Evolutionary conservation across 495 filamentous ascomycete genomes (phyloP).

Genomic region (Penicillium simplicissimum): DNA sequence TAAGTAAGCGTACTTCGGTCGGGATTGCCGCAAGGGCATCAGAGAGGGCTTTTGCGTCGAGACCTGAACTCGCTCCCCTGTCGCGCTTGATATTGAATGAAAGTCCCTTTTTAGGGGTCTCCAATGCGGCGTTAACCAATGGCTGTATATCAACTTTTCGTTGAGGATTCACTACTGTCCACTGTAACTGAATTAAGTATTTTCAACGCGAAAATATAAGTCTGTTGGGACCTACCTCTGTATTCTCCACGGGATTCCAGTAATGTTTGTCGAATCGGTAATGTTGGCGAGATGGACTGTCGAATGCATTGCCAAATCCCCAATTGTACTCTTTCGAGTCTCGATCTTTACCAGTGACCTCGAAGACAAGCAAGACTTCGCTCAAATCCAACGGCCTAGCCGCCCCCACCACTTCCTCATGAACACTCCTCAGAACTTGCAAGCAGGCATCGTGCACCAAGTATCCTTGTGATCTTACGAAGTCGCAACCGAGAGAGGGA

Average conservation of each 20-base stretch:
- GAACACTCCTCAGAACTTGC: neutral
- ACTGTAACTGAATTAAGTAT: neutral
- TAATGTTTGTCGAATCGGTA: neutral
- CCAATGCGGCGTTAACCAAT: neutral
- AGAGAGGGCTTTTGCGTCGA: neutral
- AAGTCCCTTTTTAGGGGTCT: neutral
- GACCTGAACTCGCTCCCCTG: neutral
- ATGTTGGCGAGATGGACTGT: neutral
- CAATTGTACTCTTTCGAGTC: conserved; percentile 2
- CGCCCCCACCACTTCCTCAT: neutral
- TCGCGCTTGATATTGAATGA: conserved; percentile 2
- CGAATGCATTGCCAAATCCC: conserved; percentile 1
- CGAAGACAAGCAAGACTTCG: conserved; percentile 7
- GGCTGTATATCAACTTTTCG: neutral
- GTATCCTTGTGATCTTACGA: conserved; percentile 3
- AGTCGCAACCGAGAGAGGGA: neutral
- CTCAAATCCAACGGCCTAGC: neutral
- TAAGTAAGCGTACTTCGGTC: conserved; percentile 1
- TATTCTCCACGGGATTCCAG: conserved; percentile 2
- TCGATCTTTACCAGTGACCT: neutral
- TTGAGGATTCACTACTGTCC: conserved; percentile 2
- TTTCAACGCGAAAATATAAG: neutral
- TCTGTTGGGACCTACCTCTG: conserved; percentile 3
- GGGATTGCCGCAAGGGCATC: neutral
- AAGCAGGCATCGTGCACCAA: conserved; percentile 5